phyloP scores from a whole-genome alignment of 768 basidiomycete species.

The Tylopilus cervinicoccineus region DNA sequence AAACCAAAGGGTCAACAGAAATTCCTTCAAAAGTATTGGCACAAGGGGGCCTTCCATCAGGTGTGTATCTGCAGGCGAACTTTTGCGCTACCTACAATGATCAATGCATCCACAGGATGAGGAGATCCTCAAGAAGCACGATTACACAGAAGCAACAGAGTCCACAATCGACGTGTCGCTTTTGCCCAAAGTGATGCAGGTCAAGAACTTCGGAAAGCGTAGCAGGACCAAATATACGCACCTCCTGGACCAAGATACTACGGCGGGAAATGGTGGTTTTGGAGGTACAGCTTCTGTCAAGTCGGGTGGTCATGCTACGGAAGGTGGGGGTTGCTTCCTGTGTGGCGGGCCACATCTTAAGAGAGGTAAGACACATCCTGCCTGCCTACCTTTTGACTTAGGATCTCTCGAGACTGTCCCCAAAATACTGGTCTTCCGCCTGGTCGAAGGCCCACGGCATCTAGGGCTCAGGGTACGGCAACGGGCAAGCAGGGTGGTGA shows the following conservation, averaged over 20 bases:
- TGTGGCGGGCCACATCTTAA: constrained; percentile 95
- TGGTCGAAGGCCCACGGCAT: constrained; percentile 20
- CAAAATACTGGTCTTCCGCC: constrained; percentile 43
- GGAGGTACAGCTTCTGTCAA: constrained; percentile 55
- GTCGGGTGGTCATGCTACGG: constrained; percentile 50
- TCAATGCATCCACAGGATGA: constrained; percentile 56
- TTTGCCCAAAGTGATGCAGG: constrained; percentile 95
- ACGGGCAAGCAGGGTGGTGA: constrained; percentile 32
- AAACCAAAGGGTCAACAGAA: constrained; percentile 90
- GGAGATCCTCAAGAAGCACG: constrained; percentile 77
- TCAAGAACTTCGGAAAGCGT: constrained; percentile 90
- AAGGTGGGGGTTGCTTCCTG: constrained; percentile 77
- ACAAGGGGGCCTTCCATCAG: constrained; percentile 99
- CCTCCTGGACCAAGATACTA: constrained; percentile 92
- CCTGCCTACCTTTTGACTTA: constrained; percentile 5
- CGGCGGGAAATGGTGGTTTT: constrained; percentile 56
- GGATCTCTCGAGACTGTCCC: constrained; percentile 42
- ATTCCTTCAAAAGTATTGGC: constrained; percentile 98
- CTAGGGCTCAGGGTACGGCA: constrained; percentile 34
- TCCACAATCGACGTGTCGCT: constrained; percentile 84
- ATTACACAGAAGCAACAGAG: constrained; percentile 87
- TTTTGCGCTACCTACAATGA: constrained; percentile 11
- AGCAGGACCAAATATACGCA: constrained; percentile 96
- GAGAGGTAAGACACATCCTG: constrained; percentile 52
- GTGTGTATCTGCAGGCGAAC: constrained; percentile 37